These are phyloP conservation scores for Strobilomyces dryophilus DNA, from an alignment of 768 basidiomycete species.

Conservation along the genomic window DNA sequence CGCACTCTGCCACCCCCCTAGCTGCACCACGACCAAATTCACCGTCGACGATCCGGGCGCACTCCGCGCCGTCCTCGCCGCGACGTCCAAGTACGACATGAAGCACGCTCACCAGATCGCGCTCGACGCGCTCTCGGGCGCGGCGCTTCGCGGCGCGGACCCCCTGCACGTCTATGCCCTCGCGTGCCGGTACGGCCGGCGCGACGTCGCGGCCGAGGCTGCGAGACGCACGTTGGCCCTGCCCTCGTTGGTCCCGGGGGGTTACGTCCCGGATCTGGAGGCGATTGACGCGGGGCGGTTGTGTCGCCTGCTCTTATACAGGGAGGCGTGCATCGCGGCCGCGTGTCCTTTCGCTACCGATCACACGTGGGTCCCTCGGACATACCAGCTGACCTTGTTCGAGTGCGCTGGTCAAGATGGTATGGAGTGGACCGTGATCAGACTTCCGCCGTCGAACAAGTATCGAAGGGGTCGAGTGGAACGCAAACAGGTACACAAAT, in stretches of 20 bases:
- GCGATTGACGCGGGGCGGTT: slow-evolving; percentile 6
- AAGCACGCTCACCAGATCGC: neutral
- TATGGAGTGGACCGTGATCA: neutral
- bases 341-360: slow-evolving; percentile 2
- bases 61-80: slow-evolving; percentile 10
- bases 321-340: slow-evolving; percentile 1
- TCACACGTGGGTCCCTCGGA: slow-evolving; percentile 6
- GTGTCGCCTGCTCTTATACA: slow-evolving; percentile 6
- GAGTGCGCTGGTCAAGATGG: neutral
- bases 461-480: slow-evolving; percentile 1
- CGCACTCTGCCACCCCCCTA: slow-evolving; percentile 7
- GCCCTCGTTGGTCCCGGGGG: neutral
- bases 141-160: neutral
- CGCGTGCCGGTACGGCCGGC: slow-evolving; percentile 7
- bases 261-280: slow-evolving; percentile 10
- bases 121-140: slow-evolving; percentile 2
- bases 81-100: slow-evolving; percentile 17
- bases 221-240: slow-evolving; percentile 6
- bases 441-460: neutral
- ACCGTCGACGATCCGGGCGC: neutral
- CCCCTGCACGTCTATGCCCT: slow-evolving; percentile 9
- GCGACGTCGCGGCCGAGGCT: slow-evolving; percentile 1
- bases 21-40: neutral
- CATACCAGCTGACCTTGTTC: neutral
- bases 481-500: neutral